Evolutionary conservation across 176 grass and related monocot genomes (phyloP), one percentile per base, ranked within the genome.

Genomic region (Elaeis guineensis): DNA sequence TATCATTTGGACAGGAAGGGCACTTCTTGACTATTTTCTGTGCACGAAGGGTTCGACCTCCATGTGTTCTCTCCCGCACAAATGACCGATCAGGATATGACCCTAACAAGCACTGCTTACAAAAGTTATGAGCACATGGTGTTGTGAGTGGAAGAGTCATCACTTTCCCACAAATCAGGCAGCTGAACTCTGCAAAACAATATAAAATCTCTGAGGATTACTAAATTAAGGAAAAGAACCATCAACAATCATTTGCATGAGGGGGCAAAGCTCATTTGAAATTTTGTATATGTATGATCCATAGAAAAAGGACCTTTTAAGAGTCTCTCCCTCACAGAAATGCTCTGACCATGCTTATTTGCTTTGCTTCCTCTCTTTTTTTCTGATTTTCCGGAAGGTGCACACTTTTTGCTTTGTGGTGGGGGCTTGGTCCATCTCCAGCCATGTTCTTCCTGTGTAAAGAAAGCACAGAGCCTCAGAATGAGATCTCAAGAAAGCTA

Each of bases 81-180:
- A 81, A 89, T 1, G 81, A 75, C 65, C 83, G 71, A 17, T 76
- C 63, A 17, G 51, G 75, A 78, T 74, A 97, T 63, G 59, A 50
- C n/a, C 62, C 87, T 52, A 97, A 22, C 81, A 98, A 82, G 54
- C 93, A 98, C 14, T 51, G 22, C 71, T 98, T 89, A 54, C 93
- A 98, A 58, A 92, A 98, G 72, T 92, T 98, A 58, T 98, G 93
- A 49, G 65, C 93, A 30, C 93, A 98, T 4, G 93, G 87, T 59
- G 93, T 98, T 4, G 81, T 92, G 52, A 98, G 75, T 4, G 93
- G 93, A 48, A 79, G 74, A 50, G 49, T 73, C 65, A 89, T 85
- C 76, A 89, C 79, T 7, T 82, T 64, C 50, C 66, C 68, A 77
- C 87, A 98, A 25, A 98, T 66, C 21, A 78, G 69, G 44, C 93